These are phyloP conservation scores for Saccharum spontaneum DNA, from an alignment of 176 grass and related monocot genomes.

Conservation along the genomic window DNA sequence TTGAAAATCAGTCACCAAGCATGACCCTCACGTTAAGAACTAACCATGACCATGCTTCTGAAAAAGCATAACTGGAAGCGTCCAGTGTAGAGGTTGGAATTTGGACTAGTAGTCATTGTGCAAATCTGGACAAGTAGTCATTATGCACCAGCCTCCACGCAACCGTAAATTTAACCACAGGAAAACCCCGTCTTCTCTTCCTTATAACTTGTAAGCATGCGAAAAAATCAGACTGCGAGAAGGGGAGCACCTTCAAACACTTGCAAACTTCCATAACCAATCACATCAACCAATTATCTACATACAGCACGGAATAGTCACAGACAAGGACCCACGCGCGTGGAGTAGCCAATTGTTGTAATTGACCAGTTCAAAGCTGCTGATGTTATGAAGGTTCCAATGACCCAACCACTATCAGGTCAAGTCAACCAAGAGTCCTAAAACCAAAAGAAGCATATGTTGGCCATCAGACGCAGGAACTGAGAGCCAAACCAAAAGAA, in stretches of 20 bases:
- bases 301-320: background rate
- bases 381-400: background rate
- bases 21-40: background rate
- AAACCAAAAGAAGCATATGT: background rate
- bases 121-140: too few species aligned
- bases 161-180: background rate
- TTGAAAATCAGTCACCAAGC: background rate
- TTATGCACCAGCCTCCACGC: background rate
- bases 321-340: background rate
- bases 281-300: background rate
- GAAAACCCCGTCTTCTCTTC: background rate
- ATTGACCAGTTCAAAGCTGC: background rate
- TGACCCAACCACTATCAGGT: background rate
- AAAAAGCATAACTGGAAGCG: background rate
- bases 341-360: background rate
- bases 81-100: background rate
- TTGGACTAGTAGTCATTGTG: background rate
- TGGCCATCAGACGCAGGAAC: background rate
- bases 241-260: too few species aligned
- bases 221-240: background rate
- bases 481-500: background rate
- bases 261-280: background rate
- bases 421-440: background rate
- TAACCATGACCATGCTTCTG: background rate
- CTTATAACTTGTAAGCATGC: background rate